These are phyloP conservation scores for Avicennia marina DNA, from an alignment of 257 asterid genomes.

Conservation along the genomic window DNA sequence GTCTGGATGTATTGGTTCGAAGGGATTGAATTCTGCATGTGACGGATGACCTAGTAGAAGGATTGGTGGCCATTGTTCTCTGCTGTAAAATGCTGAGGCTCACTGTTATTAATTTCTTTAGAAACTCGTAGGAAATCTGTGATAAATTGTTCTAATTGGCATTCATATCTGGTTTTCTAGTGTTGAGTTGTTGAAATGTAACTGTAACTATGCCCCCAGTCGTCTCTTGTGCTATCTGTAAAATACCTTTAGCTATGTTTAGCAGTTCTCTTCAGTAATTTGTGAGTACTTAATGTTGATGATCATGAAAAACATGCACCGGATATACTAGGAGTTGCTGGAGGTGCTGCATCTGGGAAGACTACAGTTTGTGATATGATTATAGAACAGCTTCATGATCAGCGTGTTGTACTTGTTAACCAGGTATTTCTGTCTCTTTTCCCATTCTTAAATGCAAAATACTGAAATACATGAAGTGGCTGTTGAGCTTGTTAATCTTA, in stretches of 20 bases:
- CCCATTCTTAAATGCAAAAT: neutral
- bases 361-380: slow-evolving; percentile 99
- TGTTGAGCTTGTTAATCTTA: neutral
- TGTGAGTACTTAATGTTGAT: slow-evolving; percentile 10
- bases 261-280: neutral
- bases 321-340: slow-evolving; percentile 81
- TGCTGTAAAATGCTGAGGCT: neutral
- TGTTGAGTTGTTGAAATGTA: too few species aligned
- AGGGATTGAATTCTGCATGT: neutral
- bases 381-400: slow-evolving; percentile 94
- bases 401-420: slow-evolving; percentile 96
- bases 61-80: too few species aligned
- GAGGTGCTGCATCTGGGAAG: slow-evolving; percentile 99
- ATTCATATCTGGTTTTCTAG: slow-evolving; percentile 4
- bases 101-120: neutral
- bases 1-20: slow-evolving; percentile 9
- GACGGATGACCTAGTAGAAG: slow-evolving; percentile 6
- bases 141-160: slow-evolving; percentile 1
- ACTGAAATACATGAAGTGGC: neutral
- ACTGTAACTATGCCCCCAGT: too few species aligned
- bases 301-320: slow-evolving; percentile 9
- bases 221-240: too few species aligned
- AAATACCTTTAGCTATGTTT: too few species aligned
- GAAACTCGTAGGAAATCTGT: neutral
- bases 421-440: slow-evolving; percentile 45